Conservation (phyloP, 495 filamentous ascomycete genomes). For the Talaromyces nanjingensis region DNA sequence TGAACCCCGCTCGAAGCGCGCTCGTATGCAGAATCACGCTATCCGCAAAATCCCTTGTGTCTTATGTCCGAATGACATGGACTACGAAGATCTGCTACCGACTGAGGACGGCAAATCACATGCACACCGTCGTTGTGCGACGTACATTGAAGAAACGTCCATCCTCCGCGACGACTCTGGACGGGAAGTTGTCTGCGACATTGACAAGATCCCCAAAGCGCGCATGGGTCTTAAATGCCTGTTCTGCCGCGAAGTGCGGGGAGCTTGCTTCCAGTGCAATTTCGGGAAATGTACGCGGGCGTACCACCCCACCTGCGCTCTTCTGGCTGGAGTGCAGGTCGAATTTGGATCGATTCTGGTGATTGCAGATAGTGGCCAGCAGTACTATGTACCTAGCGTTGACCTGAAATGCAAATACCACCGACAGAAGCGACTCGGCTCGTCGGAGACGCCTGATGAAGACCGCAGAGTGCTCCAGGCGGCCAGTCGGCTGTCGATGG, state of each 20-base stretch:
- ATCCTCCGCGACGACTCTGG: constrained; percentile 63
- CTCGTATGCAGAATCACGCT: constrained; percentile 60
- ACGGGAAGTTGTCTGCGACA: constrained; percentile 66
- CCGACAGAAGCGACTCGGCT: constrained; percentile 69
- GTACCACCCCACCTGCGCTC: constrained; percentile 93
- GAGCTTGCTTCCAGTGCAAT: constrained; percentile 95
- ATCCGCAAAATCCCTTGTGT: constrained; percentile 79
- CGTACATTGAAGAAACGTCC: constrained; percentile 88
- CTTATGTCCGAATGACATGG: constrained; percentile 88
- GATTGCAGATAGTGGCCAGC: constrained; percentile 84
- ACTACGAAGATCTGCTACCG: constrained; percentile 72
- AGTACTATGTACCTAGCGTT: constrained; percentile 82
- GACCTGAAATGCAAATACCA: constrained; percentile 94
- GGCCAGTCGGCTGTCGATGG: constrained; percentile 58
- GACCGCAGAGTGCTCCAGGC: constrained; percentile 53
- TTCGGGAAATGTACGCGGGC: constrained; percentile 88
- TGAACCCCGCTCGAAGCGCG: constrained; percentile 63
- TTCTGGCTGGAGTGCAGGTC: constrained; percentile 82
- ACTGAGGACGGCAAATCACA: constrained; percentile 78
- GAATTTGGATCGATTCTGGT: constrained; percentile 78
- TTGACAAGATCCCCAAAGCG: constrained; percentile 75
- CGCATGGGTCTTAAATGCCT: constrained; percentile 87
- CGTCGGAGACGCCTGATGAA: constrained; percentile 61
- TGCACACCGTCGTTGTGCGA: constrained; percentile 82
- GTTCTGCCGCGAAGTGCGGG: constrained; percentile 87